Evolutionary conservation across 768 basidiomycete species (phyloP).

Genomic region (Paxillus rubicundulus): DNA sequence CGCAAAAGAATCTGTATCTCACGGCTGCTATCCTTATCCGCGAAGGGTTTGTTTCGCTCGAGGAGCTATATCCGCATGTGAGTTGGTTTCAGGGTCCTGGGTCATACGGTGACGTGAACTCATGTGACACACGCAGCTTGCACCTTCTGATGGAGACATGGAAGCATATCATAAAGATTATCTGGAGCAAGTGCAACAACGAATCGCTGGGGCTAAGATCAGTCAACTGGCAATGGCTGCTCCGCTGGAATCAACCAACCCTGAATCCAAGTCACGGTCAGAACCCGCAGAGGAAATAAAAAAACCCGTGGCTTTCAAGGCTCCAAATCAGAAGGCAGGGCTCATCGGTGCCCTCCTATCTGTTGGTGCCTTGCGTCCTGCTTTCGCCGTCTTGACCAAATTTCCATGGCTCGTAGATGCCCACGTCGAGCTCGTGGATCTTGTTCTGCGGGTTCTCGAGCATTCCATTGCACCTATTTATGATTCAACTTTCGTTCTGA

Average conservation of each 20-base stretch:
- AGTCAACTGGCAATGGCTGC: conserved; percentile 86
- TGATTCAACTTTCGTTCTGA: conserved; percentile 44
- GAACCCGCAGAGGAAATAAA: conserved; percentile 39
- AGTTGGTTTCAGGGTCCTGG: conserved; percentile 24
- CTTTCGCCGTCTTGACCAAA: conserved; percentile 73
- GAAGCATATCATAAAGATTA: conserved; percentile 63
- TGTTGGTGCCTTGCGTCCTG: conserved; percentile 78
- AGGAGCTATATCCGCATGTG: conserved; percentile 94
- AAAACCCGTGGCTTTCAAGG: conserved; percentile 38
- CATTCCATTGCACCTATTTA: conserved; percentile 71
- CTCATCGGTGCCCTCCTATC: conserved; percentile 79
- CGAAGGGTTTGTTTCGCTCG: conserved; percentile 81
- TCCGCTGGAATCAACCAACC: conserved; percentile 58
- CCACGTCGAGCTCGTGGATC: conserved; percentile 80
- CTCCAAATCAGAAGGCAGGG: conserved; percentile 75
- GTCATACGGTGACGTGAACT: conserved; percentile 4
- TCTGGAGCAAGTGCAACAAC: conserved; percentile 55
- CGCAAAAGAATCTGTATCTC: conserved; percentile 73
- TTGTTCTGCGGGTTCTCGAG: conserved; percentile 74
- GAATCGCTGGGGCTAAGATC: conserved; percentile 64
- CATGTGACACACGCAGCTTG: conserved; percentile 46
- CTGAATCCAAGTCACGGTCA: conserved; percentile 39
- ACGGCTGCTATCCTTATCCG: conserved; percentile 86
- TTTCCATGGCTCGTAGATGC: conserved; percentile 85
- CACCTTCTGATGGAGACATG: conserved; percentile 78